Percentiles rank a stretch among this genome's conserved stretches.
Evolutionary conservation across 2,329 filamentous ascomycete species (phyloP).

Genomic region (Bertia moriformis): DNA sequence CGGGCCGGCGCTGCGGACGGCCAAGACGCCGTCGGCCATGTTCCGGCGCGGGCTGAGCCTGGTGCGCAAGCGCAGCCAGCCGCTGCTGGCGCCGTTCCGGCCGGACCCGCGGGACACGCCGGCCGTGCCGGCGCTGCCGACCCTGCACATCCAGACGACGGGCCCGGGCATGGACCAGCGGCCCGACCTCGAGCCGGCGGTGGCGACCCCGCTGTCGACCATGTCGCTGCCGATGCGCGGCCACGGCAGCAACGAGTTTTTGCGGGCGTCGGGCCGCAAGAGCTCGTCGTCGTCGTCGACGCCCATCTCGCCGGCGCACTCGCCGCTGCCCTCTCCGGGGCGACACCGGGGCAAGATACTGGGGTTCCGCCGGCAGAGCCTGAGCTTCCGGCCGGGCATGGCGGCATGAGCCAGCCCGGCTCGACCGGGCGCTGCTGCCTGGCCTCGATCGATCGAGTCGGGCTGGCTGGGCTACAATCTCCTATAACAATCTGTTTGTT

Average conservation of each 20-base stretch:
- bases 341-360: not conserved
- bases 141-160: not conserved
- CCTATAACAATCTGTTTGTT: too few relatives aligned
- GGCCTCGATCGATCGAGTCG: too few relatives aligned
- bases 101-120: not conserved
- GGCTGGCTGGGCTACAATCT: too few relatives aligned
- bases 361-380: not conserved
- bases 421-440: too few relatives aligned
- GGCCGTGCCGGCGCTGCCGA: too few relatives aligned
- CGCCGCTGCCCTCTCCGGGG: not conserved
- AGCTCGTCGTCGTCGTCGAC: not conserved
- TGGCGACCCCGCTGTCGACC: not conserved
- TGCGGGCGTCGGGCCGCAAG: not conserved
- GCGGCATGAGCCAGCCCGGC: too few relatives aligned
- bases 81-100: constrained; percentile 20
- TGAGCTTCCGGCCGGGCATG: not conserved
- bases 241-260: not conserved
- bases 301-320: not conserved
- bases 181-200: not conserved
- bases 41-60: constrained; percentile 35
- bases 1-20: constrained; percentile 15
- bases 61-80: constrained; percentile 37
- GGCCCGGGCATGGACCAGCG: not conserved
- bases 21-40: constrained; percentile 29
- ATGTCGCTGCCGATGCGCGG: not conserved